Evolutionary conservation across 73 alveolate genomes (phyloP).

Genomic region (Blepharisma stoltei): DNA sequence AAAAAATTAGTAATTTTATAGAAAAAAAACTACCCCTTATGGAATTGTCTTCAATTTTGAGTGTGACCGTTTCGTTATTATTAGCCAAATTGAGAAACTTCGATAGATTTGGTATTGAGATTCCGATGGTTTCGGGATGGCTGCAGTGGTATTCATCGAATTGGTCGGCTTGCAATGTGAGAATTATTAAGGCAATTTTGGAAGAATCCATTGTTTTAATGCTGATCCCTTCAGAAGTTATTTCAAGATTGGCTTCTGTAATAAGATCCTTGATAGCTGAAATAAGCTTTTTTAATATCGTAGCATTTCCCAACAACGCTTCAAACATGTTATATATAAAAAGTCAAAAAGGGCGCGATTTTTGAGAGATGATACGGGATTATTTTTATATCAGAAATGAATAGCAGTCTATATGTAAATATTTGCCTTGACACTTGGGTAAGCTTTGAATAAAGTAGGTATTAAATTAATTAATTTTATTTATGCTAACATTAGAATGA

Average conservation of each 20-base stretch:
- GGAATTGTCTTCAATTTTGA: constrained; percentile 92
- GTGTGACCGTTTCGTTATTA: constrained; percentile 91
- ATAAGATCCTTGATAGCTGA: constrained; percentile 95
- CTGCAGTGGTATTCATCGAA: constrained; percentile 95
- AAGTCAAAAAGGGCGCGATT: too few relatives aligned
- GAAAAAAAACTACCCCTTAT: too few relatives aligned
- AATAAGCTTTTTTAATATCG: constrained; percentile 85
- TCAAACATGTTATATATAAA: constrained; percentile 80
- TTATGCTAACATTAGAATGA: too few relatives aligned
- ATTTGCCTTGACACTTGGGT: too few relatives aligned
- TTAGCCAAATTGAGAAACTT: constrained; percentile 95
- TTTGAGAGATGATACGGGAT: too few relatives aligned
- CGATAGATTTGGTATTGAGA: constrained; percentile 86
- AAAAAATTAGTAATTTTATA: too few relatives aligned
- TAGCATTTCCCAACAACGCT: constrained; percentile 89
- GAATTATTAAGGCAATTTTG: constrained; percentile 96
- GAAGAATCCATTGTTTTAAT: constrained; percentile 99
- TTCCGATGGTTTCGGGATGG: constrained; percentile 83
- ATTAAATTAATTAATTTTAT: too few relatives aligned
- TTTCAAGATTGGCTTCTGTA: constrained; percentile 93
- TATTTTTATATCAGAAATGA: too few relatives aligned
- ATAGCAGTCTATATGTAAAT: too few relatives aligned
- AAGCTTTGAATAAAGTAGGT: too few relatives aligned
- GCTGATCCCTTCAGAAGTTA: constrained; percentile 92
- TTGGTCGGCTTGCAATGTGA: constrained; percentile 87